These are phyloP conservation scores for Pelargonium exstipulatum DNA, from an alignment of 441 rosid species.

Conservation along the genomic window DNA sequence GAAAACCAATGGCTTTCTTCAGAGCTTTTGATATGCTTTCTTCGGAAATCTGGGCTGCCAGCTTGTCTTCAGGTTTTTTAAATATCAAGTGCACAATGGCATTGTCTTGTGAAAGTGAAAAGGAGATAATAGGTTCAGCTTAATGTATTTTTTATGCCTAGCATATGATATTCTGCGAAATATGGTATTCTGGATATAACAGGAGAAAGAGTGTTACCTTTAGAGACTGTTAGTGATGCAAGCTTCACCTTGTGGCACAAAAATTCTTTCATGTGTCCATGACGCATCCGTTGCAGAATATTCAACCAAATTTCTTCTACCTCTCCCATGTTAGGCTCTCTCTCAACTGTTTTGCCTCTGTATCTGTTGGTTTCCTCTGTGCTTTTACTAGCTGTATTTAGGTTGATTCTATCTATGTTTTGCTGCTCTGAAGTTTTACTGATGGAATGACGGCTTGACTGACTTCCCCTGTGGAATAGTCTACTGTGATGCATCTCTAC, in stretches of 20 bases:
- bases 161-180: not conserved
- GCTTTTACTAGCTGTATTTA: conserved; percentile 8
- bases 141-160: not conserved
- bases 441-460: not conserved
- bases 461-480: conserved; percentile 6
- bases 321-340: conserved; percentile 17
- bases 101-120: conserved; percentile 23
- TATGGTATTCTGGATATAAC: not conserved
- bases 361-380: conserved; percentile 3
- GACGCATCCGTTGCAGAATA: conserved; percentile 23
- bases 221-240: conserved; percentile 28
- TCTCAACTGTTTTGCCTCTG: conserved; percentile 14
- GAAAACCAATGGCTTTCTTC: conserved; percentile 22
- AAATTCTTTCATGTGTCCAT: conserved; percentile 23
- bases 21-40: conserved; percentile 28
- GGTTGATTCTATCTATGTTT: conserved; percentile 2
- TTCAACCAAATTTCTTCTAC: conserved; percentile 24
- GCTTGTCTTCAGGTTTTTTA: conserved; percentile 26
- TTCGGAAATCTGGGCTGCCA: conserved; percentile 28
- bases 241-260: conserved; percentile 26
- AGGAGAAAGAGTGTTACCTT: conserved; percentile 20
- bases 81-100: conserved; percentile 27
- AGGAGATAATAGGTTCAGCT: not conserved
- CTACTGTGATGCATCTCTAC: conserved; percentile 11
- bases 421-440: not conserved